A percentile compares a stretch with the other conserved stretches of the same genome.
phyloP scores from a whole-genome alignment of 2,329 filamentous ascomycete genomes.

The Plectosphaerella sp. region DNA sequence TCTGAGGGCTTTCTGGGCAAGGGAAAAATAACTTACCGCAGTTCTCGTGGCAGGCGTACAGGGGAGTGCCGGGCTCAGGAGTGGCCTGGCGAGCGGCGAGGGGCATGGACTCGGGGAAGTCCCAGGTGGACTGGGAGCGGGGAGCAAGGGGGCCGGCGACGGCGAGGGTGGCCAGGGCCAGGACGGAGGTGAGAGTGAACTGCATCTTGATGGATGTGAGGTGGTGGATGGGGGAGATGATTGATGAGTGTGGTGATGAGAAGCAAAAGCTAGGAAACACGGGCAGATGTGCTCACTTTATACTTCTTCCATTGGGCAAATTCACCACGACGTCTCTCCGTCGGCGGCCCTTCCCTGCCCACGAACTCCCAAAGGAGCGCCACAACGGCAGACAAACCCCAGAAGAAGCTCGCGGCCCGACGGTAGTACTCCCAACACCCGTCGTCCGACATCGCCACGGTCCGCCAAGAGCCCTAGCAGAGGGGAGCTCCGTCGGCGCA shows the following conservation, averaged over 20 bases:
- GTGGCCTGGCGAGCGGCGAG: constrained; percentile 35
- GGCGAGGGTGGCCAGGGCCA: constrained; percentile 21
- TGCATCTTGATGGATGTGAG: constrained; percentile 19
- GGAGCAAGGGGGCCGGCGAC: constrained; percentile 9
- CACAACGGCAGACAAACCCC: background rate
- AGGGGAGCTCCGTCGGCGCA: background rate
- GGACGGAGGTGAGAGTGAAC: constrained; percentile 15
- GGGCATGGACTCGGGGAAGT: constrained; percentile 22
- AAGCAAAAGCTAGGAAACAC: background rate
- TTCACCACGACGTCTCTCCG: background rate
- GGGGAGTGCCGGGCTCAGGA: constrained; percentile 26
- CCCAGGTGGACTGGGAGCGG: constrained; percentile 13
- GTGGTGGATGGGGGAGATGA: background rate
- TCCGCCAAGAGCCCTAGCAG: background rate
- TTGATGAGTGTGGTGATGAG: background rate
- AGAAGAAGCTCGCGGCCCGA: background rate
- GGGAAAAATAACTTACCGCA: constrained; percentile 34
- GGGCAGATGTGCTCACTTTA: background rate
- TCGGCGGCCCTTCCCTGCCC: too few relatives aligned
- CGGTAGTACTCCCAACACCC: too few relatives aligned
- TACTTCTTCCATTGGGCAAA: background rate
- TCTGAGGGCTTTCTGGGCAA: background rate
- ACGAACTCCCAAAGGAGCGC: background rate
- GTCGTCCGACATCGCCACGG: background rate
- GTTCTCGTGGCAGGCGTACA: constrained; percentile 44